Base-by-base conservation (phyloP, 768 basidiomycete species). In the Amanita subjunquillea region DNA sequence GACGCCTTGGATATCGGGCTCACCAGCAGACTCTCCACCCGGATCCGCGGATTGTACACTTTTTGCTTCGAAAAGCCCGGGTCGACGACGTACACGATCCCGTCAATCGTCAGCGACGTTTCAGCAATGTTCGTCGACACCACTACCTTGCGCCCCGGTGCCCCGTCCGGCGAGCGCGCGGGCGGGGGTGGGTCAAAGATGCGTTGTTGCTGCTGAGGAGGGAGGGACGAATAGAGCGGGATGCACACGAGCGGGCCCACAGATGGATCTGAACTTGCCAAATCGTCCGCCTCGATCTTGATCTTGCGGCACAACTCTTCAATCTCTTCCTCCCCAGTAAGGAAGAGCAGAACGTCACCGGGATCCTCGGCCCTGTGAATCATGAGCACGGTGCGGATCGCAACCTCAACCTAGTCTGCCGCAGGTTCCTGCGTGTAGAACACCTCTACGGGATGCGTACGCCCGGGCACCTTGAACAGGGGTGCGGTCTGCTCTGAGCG, bases 321-420 rank as follows among this genome's bases (percentile, higher is more conserved):
- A 48, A 98, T 96, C 59, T 95, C 92, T 23, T 95, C 91, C 86
- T 87, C 90, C 22, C 91, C 91, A n/a, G 91, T 87, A 8, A 93
- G 67, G 72, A 96, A 95, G 20, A 93, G 90, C 44, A 95, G 76
- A 41, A 92, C 83, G 62, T 94, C 91, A 2, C 93, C 93, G 41
- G 88, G 69, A 17, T 86, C 83, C 38, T 75, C 71, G 23, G 54
- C 48, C 1, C 37, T 54, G n/a, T 36, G 49, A 32, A 34, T 48
- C n/a, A 44, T 22, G 40, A 39, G 39, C 13, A 29, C 49, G 23
- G 49, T 40, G 2, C 61, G 59, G 9, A 72, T 59, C 12, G 67
- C 63, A 15, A 72, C 69, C 25, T 72, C 57, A 36, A 68, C 55
- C 29, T 94, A 60, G 20, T 75, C 67, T 0, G 76, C 68, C 2